phyloP scores from a whole-genome alignment of 164 flowering plant species.

The Euptelea pleiosperma region DNA sequence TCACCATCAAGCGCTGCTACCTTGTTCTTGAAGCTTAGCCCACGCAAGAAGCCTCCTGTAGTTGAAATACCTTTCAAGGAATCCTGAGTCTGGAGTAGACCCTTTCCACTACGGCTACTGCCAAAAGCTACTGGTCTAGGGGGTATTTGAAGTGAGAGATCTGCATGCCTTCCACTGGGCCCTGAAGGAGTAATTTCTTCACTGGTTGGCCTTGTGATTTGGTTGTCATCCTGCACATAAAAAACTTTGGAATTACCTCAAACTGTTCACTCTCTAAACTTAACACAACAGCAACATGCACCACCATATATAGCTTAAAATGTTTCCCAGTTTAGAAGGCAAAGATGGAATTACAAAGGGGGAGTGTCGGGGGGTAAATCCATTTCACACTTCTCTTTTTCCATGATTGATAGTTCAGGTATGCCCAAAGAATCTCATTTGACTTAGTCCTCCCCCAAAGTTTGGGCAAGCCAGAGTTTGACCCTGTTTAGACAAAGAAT shows the following conservation, averaged over 20 bases:
- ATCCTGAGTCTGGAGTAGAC: constrained; percentile 42
- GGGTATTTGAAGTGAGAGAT: constrained; percentile 64
- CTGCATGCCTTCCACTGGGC: constrained; percentile 26
- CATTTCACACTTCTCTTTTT: too few relatives aligned
- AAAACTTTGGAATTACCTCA: neutral
- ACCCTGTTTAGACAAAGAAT: too few relatives aligned
- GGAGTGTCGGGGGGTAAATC: too few relatives aligned
- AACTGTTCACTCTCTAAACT: too few relatives aligned
- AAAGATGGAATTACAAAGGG: too few relatives aligned
- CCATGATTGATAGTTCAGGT: too few relatives aligned
- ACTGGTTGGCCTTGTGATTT: constrained; percentile 16
- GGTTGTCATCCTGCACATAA: constrained; percentile 38
- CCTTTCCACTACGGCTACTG: constrained; percentile 41
- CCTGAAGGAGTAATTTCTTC: constrained; percentile 26
- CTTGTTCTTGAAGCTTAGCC: constrained; percentile 68
- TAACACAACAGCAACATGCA: too few relatives aligned
- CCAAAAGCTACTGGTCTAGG: constrained; percentile 41
- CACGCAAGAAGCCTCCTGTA: constrained; percentile 50
- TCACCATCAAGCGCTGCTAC: constrained; percentile 36
- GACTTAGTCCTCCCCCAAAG: too few relatives aligned
- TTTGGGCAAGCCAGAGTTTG: too few relatives aligned
- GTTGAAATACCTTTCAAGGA: constrained; percentile 45
- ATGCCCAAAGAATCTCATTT: too few relatives aligned
- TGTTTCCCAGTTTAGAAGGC: too few relatives aligned
- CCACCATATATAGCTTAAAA: too few relatives aligned